These are phyloP conservation scores for Syncephalastrum monosporum DNA, from an alignment of 371 early-diverging fungal genomes.

Conservation along the genomic window DNA sequence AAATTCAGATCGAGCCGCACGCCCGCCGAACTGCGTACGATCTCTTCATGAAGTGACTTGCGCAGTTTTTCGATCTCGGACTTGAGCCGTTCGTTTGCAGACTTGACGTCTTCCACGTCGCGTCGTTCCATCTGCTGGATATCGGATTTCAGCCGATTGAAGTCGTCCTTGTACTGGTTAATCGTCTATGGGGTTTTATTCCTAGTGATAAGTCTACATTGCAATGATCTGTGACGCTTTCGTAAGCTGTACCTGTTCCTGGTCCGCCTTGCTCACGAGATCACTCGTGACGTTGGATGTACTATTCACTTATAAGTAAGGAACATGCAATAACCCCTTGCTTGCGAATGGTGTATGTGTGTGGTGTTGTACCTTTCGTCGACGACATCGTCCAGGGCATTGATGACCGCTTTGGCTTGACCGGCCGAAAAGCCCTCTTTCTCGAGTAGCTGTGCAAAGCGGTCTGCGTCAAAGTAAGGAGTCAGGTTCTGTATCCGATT, in stretches of 20 bases:
- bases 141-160: conserved; percentile 83
- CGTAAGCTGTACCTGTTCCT: conserved; percentile 62
- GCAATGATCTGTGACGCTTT: too few relatives aligned
- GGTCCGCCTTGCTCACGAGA: conserved; percentile 80
- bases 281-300: conserved; percentile 59
- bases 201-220: background rate
- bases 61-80: conserved; percentile 83
- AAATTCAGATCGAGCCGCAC: conserved; percentile 87
- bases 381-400: conserved; percentile 73
- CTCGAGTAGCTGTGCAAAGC: conserved; percentile 74
- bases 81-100: conserved; percentile 79
- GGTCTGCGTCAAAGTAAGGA: conserved; percentile 74
- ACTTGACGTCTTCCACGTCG: conserved; percentile 83
- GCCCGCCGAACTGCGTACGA: conserved; percentile 85
- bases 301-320: conserved; percentile 20
- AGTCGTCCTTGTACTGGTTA: conserved; percentile 84
- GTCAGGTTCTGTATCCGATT: conserved; percentile 18
- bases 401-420: conserved; percentile 79
- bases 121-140: conserved; percentile 86
- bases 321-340: background rate
- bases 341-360: too few relatives aligned
- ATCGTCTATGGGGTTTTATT: conserved; percentile 54
- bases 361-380: conserved; percentile 63
- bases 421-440: conserved; percentile 72
- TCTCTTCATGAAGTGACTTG: conserved; percentile 79